A percentile compares a stretch with the other conserved stretches of the same genome.
phyloP scores from a whole-genome alignment of 1,139 yeast genomes.

The Ogataea hybrid region DNA sequence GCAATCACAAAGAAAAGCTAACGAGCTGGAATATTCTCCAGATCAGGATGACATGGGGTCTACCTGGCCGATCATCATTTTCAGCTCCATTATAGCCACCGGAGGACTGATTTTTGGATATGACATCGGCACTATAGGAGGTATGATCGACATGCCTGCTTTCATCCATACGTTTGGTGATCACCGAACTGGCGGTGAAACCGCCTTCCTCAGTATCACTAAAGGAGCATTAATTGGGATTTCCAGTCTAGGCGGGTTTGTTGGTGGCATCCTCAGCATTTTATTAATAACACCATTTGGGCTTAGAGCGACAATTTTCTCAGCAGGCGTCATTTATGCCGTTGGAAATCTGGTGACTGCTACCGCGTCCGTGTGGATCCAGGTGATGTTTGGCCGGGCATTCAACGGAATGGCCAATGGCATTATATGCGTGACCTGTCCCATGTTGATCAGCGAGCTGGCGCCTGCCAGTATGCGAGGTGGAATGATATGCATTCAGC shows the following conservation, averaged over 20 bases:
- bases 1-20: background rate
- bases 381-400: constrained; percentile 52
- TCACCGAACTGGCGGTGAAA: constrained; percentile 28
- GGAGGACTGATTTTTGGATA: constrained; percentile 74
- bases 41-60: constrained; percentile 15
- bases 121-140: constrained; percentile 75
- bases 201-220: constrained; percentile 36
- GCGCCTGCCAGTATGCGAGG: constrained; percentile 68
- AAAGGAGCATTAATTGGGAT: constrained; percentile 61
- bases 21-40: background rate
- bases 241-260: constrained; percentile 69
- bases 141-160: constrained; percentile 56
- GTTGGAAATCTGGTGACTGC: constrained; percentile 37
- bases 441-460: constrained; percentile 68
- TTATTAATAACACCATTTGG: constrained; percentile 49
- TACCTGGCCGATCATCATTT: constrained; percentile 17
- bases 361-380: constrained; percentile 41
- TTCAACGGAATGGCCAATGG: constrained; percentile 66
- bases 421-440: constrained; percentile 58
- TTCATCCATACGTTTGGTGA: constrained; percentile 50
- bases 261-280: constrained; percentile 63
- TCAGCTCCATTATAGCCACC: constrained; percentile 44
- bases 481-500: constrained; percentile 63
- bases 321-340: constrained; percentile 45
- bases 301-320: constrained; percentile 47